Conservation (phyloP, 2,329 filamentous ascomycete genomes). For the Ceratocystis destructans region DNA sequence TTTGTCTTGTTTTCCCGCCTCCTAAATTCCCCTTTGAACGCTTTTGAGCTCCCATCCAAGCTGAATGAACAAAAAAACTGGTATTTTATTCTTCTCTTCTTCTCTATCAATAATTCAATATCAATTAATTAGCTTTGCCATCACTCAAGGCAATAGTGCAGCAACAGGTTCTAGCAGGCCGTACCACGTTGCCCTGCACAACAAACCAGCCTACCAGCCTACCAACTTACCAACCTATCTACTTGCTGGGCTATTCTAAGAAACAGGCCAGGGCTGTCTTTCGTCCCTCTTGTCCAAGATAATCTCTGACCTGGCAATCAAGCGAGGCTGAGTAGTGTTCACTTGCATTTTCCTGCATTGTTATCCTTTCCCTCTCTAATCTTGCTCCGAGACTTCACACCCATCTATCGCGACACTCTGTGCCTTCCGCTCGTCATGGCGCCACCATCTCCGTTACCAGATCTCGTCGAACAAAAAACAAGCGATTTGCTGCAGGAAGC, state of each 20-base stretch:
- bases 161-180: not conserved
- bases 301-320: constrained; percentile 7
- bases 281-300: not conserved
- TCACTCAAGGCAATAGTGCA: not conserved
- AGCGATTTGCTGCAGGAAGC: constrained; percentile 7
- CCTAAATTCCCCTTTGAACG: not conserved
- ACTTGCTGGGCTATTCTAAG: too few species aligned
- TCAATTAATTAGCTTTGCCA: not conserved
- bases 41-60: not conserved
- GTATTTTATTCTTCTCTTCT: not conserved
- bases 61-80: not conserved
- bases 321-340: constrained; percentile 13
- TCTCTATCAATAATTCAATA: not conserved
- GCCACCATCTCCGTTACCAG: constrained; percentile 2
- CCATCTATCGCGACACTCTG: not conserved
- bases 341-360: constrained; percentile 14
- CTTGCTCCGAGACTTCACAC: not conserved
- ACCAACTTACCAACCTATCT: not conserved
- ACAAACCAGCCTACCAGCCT: not conserved
- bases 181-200: not conserved
- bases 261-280: not conserved
- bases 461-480: not conserved
- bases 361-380: not conserved
- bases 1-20: constrained; percentile 3
- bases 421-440: constrained; percentile 5